A percentile compares a stretch with the other conserved stretches of the same genome.
Conservation (phyloP, 2,329 filamentous ascomycete genomes). For the Penicillium sp. region DNA sequence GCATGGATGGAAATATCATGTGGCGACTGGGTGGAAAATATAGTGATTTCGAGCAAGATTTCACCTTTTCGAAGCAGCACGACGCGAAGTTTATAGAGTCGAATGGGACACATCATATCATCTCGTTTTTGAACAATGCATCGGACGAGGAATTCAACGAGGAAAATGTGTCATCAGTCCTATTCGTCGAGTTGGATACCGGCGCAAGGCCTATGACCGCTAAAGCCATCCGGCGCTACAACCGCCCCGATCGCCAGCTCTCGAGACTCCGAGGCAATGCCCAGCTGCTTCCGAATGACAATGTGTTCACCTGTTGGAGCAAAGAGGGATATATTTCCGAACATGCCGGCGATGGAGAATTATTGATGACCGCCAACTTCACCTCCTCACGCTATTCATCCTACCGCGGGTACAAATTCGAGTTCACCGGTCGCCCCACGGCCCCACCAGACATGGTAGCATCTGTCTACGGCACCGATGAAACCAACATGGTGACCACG, state of each 20-base stretch:
- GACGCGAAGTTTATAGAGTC: slow-evolving; percentile 35
- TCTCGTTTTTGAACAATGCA: slow-evolving; percentile 37
- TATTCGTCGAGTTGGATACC: slow-evolving; percentile 33
- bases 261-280: slow-evolving; percentile 36
- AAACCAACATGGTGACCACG: slow-evolving; percentile 27
- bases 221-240: slow-evolving; percentile 25
- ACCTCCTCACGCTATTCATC: slow-evolving; percentile 32
- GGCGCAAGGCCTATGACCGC: slow-evolving; percentile 27
- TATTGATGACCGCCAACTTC: slow-evolving; percentile 36
- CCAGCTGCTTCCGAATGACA: slow-evolving; percentile 35
- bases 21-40: slow-evolving; percentile 38
- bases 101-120: slow-evolving; percentile 30
- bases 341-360: slow-evolving; percentile 26
- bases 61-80: slow-evolving; percentile 39
- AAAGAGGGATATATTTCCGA: slow-evolving; percentile 36
- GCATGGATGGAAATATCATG: slow-evolving; percentile 33
- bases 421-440: slow-evolving; percentile 34
- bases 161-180: slow-evolving; percentile 28
- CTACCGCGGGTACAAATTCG: slow-evolving; percentile 41
- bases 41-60: slow-evolving; percentile 31
- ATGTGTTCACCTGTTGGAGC: slow-evolving; percentile 39
- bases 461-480: slow-evolving; percentile 28
- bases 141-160: slow-evolving; percentile 29
- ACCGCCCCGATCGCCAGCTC: slow-evolving; percentile 32
- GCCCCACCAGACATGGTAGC: slow-evolving; percentile 32